These are phyloP conservation scores for Skeletonema grethae DNA, from an alignment of 108 stramenopile species.

Conservation along the genomic window DNA sequence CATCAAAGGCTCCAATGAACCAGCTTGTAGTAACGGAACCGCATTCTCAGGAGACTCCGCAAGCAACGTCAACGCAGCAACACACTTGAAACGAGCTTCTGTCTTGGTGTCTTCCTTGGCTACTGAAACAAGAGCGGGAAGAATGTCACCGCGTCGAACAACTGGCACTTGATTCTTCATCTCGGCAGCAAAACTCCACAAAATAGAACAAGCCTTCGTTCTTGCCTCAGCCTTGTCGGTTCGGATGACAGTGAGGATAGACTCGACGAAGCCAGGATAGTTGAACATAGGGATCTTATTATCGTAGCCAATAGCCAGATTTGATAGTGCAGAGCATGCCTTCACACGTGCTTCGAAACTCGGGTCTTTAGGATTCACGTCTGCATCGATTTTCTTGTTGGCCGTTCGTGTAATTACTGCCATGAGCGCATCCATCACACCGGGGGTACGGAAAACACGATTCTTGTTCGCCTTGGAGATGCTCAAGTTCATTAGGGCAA, in stretches of 20 bases:
- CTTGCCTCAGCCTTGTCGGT: slow-evolving; percentile 85
- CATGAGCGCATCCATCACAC: slow-evolving; percentile 92
- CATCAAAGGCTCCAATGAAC: slow-evolving; percentile 84
- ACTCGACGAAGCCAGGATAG: slow-evolving; percentile 88
- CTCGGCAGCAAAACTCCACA: slow-evolving; percentile 92
- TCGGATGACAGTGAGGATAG: slow-evolving; percentile 84
- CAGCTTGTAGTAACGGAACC: slow-evolving; percentile 77
- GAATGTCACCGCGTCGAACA: slow-evolving; percentile 84
- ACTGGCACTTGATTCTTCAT: slow-evolving; percentile 94
- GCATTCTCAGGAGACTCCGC: slow-evolving; percentile 89
- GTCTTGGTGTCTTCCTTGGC: slow-evolving; percentile 89
- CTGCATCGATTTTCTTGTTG: slow-evolving; percentile 17
- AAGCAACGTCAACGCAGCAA: slow-evolving; percentile 84
- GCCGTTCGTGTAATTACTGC: slow-evolving; percentile 78
- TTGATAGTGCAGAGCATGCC: slow-evolving; percentile 88
- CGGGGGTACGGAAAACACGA: slow-evolving; percentile 82
- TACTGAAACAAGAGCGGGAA: slow-evolving; percentile 81
- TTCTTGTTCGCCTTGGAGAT: slow-evolving; percentile 91
- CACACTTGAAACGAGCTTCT: slow-evolving; percentile 91
- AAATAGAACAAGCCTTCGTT: slow-evolving; percentile 90
- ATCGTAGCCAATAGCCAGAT: slow-evolving; percentile 91
- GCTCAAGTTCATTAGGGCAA: slow-evolving; percentile 87
- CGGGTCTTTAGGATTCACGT: slow-evolving; percentile 56
- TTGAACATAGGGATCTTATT: slow-evolving; percentile 94
- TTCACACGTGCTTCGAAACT: slow-evolving; percentile 82